Evolutionary conservation across 305 asterid species (phyloP).

Genomic region (Euphrasia arctica): DNA sequence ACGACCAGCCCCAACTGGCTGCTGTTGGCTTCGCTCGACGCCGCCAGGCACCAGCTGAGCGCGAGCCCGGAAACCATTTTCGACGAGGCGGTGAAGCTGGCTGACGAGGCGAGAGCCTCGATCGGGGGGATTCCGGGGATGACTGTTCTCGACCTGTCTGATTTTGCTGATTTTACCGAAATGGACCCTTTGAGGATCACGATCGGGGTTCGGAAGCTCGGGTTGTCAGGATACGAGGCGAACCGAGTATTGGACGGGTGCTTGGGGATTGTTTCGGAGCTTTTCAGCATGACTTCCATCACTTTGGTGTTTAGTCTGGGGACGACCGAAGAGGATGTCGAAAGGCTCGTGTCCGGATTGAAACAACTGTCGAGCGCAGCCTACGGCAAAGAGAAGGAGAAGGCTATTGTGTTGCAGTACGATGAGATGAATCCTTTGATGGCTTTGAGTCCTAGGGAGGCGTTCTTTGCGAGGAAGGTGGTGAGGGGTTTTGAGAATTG

Average conservation of each 20-base stretch:
- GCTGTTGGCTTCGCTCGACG: constrained; percentile 57
- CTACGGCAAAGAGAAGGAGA: background rate
- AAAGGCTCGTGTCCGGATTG: constrained; percentile 43
- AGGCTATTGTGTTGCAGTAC: background rate
- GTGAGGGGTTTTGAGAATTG: constrained; percentile 31
- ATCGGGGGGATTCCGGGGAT: constrained; percentile 37
- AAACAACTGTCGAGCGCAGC: constrained; percentile 23
- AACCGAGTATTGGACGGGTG: constrained; percentile 25
- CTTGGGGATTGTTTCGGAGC: constrained; percentile 44
- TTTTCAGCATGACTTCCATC: constrained; percentile 41
- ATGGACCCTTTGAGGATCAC: constrained; percentile 52
- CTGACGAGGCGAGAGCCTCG: constrained; percentile 12
- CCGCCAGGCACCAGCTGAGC: constrained; percentile 51
- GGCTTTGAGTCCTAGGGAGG: constrained; percentile 15
- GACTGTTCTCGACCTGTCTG: constrained; percentile 29
- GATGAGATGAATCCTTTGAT: constrained; percentile 24
- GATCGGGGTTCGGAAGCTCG: constrained; percentile 27
- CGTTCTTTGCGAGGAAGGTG: constrained; percentile 46
- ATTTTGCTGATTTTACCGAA: constrained; percentile 27
- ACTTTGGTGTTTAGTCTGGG: constrained; percentile 39
- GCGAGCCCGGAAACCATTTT: constrained; percentile 16
- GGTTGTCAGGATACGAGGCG: constrained; percentile 28
- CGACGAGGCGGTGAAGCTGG: constrained; percentile 1
- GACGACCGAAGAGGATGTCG: constrained; percentile 34
- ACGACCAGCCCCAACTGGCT: constrained; percentile 59